A percentile compares a stretch with the other conserved stretches of the same genome.
Evolutionary conservation across 345 rosid species (phyloP).

Genomic region (Acer yangbiense): DNA sequence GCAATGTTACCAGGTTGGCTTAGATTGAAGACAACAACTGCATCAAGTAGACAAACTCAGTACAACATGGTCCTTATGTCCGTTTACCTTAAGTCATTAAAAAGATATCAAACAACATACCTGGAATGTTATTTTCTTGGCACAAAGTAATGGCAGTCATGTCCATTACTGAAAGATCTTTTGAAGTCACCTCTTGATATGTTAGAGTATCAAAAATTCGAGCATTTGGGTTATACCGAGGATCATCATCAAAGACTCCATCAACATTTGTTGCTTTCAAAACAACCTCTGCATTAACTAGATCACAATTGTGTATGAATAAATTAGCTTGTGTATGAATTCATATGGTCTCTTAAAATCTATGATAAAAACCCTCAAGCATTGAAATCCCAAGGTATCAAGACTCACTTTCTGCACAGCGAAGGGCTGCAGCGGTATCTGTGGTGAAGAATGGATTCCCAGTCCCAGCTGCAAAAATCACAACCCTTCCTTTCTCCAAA

Average conservation of each 20-base stretch:
- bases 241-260: conserved; percentile 90
- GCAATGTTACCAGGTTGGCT: conserved; percentile 79
- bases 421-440: conserved; percentile 92
- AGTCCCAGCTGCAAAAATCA: conserved; percentile 97
- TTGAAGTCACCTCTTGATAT: conserved; percentile 83
- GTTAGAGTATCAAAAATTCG: conserved; percentile 72
- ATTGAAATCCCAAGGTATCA: neutral
- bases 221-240: conserved; percentile 79
- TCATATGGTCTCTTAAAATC: neutral
- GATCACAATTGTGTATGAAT: neutral
- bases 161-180: conserved; percentile 95
- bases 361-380: neutral
- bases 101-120: conserved; percentile 29
- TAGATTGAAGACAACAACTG: conserved; percentile 93
- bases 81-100: neutral
- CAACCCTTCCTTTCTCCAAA: conserved; percentile 95
- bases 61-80: neutral
- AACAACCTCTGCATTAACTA: conserved; percentile 95
- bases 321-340: too few species aligned
- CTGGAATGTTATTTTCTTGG: conserved; percentile 96
- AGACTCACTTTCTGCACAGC: conserved; percentile 93
- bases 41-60: conserved; percentile 22
- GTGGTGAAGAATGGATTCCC: conserved; percentile 99
- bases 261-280: conserved; percentile 93
- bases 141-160: conserved; percentile 95